These are phyloP conservation scores for Didymella glomerata DNA, from an alignment of 2,329 filamentous ascomycete genomes.

Conservation along the genomic window DNA sequence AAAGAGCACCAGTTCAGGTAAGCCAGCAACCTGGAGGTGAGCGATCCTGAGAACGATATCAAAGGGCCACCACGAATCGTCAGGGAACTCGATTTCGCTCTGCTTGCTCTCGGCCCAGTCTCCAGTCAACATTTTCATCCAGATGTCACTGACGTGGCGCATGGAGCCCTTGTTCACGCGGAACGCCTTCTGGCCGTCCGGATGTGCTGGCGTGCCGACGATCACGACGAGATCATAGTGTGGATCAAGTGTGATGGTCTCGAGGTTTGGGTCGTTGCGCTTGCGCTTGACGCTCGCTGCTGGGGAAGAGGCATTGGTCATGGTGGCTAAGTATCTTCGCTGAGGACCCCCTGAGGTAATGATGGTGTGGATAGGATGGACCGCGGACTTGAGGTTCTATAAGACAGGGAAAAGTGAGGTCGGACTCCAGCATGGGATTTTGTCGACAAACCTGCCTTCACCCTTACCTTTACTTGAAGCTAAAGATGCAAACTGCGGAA, in stretches of 20 bases:
- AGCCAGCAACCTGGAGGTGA: neutral
- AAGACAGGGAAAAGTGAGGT: neutral
- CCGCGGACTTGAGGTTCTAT: neutral
- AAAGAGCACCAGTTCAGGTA: neutral
- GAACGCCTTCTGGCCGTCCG: neutral
- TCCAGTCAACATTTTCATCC: neutral
- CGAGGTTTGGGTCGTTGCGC: neutral
- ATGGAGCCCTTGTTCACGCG: neutral
- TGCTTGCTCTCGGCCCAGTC: neutral
- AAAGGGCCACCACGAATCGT: neutral
- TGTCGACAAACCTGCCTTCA: neutral
- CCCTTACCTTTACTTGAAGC: neutral
- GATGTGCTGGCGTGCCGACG: neutral
- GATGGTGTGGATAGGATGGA: neutral
- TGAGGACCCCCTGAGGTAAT: neutral
- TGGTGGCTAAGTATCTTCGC: neutral
- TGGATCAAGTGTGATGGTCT: neutral
- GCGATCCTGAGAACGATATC: neutral
- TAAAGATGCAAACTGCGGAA: too few species aligned
- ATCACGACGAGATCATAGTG: neutral
- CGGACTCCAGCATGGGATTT: neutral
- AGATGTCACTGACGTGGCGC: neutral
- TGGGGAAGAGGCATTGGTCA: neutral
- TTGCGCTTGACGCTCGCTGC: neutral
- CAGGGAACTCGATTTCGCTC: neutral